These are phyloP conservation scores for Erigeron philadelphicus DNA, from an alignment of 140 eudicot genomes.

Conservation along the genomic window DNA sequence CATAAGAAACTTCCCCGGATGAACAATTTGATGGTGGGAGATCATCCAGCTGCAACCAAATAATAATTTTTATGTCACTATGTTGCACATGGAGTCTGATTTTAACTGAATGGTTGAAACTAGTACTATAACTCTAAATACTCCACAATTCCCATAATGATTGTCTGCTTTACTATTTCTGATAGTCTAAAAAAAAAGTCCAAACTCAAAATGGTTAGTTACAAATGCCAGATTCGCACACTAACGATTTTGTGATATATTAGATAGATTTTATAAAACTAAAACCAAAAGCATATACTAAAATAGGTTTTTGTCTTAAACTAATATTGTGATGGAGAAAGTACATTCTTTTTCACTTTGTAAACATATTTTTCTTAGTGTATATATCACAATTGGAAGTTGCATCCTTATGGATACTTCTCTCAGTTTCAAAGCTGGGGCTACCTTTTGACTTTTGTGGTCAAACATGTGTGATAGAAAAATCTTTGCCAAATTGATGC, in stretches of 20 bases:
- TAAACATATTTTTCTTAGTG: not conserved
- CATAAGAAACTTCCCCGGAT: slow-evolving; percentile 48
- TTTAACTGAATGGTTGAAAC: not conserved
- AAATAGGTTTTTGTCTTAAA: too few species aligned
- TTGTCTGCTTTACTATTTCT: not conserved
- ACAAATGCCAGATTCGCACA: too few species aligned
- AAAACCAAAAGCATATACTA: too few species aligned
- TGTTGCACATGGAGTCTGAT: not conserved
- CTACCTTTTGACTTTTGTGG: slow-evolving; percentile 10
- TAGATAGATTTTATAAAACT: too few species aligned
- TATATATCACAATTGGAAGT: not conserved
- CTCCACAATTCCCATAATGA: too few species aligned
- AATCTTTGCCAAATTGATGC: slow-evolving; percentile 2
- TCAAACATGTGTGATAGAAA: slow-evolving; percentile 13
- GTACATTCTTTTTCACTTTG: not conserved
- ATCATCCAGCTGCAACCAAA: slow-evolving; percentile 65
- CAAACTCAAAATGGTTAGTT: too few species aligned
- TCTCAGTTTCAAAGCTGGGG: not conserved
- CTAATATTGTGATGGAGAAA: too few species aligned
- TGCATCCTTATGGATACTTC: not conserved
- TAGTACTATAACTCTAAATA: not conserved
- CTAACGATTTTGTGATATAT: too few species aligned
- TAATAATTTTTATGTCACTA: slow-evolving; percentile 2
- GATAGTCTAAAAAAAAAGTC: too few species aligned
- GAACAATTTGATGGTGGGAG: slow-evolving; percentile 50